Conservation (phyloP, 2,329 filamentous ascomycete genomes). For the Pseudogymnoascus sp. region DNA sequence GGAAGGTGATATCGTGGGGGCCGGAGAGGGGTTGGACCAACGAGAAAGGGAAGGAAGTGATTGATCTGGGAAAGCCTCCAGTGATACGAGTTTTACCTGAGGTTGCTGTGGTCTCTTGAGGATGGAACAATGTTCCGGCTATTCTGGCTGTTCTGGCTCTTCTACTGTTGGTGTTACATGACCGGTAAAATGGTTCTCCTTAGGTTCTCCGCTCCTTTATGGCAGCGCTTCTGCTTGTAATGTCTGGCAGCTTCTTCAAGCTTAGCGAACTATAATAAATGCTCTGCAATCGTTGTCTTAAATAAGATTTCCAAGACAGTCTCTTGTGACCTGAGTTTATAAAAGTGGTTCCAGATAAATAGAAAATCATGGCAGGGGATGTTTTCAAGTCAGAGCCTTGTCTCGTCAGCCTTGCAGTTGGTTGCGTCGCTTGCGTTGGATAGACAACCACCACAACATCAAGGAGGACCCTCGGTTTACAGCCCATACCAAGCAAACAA, state of each 20-base stretch:
- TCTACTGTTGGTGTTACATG: not conserved
- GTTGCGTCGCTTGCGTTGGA: constrained; percentile 8
- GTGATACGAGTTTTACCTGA: not conserved
- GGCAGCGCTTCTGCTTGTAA: not conserved
- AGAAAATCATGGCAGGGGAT: not conserved
- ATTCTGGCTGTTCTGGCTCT: not conserved
- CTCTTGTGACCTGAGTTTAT: not conserved
- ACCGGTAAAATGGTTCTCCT: not conserved
- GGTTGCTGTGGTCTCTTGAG: constrained; percentile 1
- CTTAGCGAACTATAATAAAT: not conserved
- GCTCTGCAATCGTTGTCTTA: not conserved
- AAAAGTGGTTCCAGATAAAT: not conserved
- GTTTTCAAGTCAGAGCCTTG: not conserved
- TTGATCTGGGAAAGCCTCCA: constrained; percentile 2
- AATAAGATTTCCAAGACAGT: not conserved
- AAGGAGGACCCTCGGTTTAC: constrained; percentile 8
- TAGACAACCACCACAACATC: constrained; percentile 4
- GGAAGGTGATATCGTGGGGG: constrained; percentile 56
- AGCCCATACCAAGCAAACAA: constrained; percentile 7
- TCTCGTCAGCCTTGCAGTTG: not conserved
- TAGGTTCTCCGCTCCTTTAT: not conserved
- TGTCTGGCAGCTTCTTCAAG: not conserved
- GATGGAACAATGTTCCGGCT: not conserved
- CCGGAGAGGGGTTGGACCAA: constrained; percentile 58
- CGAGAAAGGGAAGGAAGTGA: constrained; percentile 20